Evolutionary conservation across 306 rosid genomes (phyloP).

Genomic region (Hippophae tibetana): DNA sequence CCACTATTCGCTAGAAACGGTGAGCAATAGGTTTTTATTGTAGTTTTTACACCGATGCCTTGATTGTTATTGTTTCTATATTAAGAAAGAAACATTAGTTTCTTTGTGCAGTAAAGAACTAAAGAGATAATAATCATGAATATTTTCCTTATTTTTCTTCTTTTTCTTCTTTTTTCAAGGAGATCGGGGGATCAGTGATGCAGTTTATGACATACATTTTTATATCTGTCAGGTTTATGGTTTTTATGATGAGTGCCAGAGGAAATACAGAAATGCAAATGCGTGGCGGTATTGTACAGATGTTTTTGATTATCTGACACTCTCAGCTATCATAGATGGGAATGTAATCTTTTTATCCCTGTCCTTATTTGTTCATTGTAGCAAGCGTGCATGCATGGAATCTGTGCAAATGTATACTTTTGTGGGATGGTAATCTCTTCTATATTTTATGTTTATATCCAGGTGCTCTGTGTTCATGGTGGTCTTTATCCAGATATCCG

Average conservation of each 20-base stretch:
- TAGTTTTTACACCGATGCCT: no score
- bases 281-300: constrained; percentile 99
- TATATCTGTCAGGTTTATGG: constrained; percentile 65
- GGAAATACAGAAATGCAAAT: constrained; percentile 96
- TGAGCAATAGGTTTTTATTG: no score
- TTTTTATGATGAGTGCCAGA: constrained; percentile 94
- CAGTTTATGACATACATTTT: neutral
- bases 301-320: constrained; percentile 93
- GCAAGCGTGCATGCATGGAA: neutral
- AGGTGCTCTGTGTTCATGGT: constrained; percentile 84
- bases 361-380: neutral
- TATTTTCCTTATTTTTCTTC: no score
- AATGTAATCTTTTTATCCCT: constrained; percentile 44
- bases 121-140: no score
- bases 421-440: constrained; percentile 7
- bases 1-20: no score
- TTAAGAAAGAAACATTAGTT: no score
- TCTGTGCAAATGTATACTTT: neutral
- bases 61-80: no score
- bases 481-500: constrained; percentile 94
- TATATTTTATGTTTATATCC: constrained; percentile 22
- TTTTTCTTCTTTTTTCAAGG: no score
- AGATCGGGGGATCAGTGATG: no score
- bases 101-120: no score
- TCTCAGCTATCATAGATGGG: constrained; percentile 94